A percentile compares a stretch with the other conserved stretches of the same genome.
Conservation (phyloP, 441 rosid species). For the Aquilaria agallochum region DNA sequence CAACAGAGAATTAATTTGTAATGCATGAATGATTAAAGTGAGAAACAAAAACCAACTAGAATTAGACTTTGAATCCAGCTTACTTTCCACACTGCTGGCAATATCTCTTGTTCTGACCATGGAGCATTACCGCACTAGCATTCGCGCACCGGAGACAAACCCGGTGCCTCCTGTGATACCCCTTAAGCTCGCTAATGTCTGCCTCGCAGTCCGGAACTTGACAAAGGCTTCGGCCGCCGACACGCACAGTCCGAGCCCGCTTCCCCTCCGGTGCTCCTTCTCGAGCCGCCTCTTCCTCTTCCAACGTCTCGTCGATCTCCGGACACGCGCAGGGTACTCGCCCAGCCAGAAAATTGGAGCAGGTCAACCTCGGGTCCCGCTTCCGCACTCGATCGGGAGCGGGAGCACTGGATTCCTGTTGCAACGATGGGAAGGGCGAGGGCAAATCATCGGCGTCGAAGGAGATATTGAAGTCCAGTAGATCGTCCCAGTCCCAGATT, state of each 20-base stretch:
- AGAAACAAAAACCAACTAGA: too few species aligned
- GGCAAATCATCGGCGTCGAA: constrained; percentile 25
- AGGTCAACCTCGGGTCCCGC: constrained; percentile 81
- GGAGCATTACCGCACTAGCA: constrained; percentile 25
- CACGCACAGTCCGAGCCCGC: constrained; percentile 43
- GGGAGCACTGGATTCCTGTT: constrained; percentile 17
- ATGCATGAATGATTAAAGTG: neutral
- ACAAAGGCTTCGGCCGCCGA: constrained; percentile 40
- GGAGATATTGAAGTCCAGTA: constrained; percentile 57
- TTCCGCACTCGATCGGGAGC: constrained; percentile 61
- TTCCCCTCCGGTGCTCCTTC: constrained; percentile 50
- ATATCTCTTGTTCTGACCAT: constrained; percentile 77
- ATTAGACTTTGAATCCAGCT: constrained; percentile 10
- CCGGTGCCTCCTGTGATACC: constrained; percentile 87
- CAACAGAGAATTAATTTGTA: neutral
- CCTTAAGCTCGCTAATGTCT: constrained; percentile 87
- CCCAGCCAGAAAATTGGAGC: constrained; percentile 86
- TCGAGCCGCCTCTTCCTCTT: constrained; percentile 50
- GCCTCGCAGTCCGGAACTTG: constrained; percentile 81
- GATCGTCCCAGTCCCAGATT: constrained; percentile 82
- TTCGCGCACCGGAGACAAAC: constrained; percentile 86
- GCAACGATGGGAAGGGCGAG: constrained; percentile 8
- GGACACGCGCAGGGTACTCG: constrained; percentile 87
- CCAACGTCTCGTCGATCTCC: constrained; percentile 63
- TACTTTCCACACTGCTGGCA: constrained; percentile 99